Conservation (phyloP, 2,329 filamentous ascomycete species). For the Colletotrichum sp. region DNA sequence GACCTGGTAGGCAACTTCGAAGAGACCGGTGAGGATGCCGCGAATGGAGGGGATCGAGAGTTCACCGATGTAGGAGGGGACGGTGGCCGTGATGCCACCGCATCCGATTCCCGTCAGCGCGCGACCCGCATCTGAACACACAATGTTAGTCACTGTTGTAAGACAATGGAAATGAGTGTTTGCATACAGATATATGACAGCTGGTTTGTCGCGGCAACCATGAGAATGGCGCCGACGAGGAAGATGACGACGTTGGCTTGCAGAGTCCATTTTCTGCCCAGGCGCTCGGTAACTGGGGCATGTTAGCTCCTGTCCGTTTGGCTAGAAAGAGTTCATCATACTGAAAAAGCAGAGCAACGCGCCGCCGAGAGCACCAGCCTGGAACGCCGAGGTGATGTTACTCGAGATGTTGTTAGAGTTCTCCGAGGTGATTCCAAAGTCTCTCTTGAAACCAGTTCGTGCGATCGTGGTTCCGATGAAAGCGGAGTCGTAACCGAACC, state of each 20-base stretch:
- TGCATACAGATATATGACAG: conserved; percentile 45
- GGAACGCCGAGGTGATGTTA: conserved; percentile 53
- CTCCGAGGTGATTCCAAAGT: conserved; percentile 36
- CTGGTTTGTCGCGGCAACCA: conserved; percentile 44
- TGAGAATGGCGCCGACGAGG: conserved; percentile 47
- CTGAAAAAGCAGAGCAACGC: conserved; percentile 51
- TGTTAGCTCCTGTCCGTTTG: rapidly evolving
- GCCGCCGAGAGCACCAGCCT: conserved; percentile 59
- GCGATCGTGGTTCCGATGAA: conserved; percentile 61
- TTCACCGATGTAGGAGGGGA: conserved; percentile 70
- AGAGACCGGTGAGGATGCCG: conserved; percentile 62
- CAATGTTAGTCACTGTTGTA: not conserved
- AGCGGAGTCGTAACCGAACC: conserved; percentile 58
- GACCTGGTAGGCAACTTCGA: conserved; percentile 58
- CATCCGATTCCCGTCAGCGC: conserved; percentile 63
- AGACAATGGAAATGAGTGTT: rapidly evolving
- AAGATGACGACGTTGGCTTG: conserved; percentile 49
- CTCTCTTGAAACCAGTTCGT: conserved; percentile 49
- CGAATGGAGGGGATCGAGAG: conserved; percentile 63
- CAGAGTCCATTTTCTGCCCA: conserved; percentile 56
- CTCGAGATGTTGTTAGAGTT: conserved; percentile 36
- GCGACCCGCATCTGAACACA: conserved; percentile 48
- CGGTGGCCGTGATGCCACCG: conserved; percentile 61
- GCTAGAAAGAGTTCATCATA: conserved; percentile 4
- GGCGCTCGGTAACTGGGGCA: conserved; percentile 43